These are phyloP conservation scores for Mesotaenium endlicherianum DNA, from an alignment of 139 green algal genomes.

Conservation along the genomic window DNA sequence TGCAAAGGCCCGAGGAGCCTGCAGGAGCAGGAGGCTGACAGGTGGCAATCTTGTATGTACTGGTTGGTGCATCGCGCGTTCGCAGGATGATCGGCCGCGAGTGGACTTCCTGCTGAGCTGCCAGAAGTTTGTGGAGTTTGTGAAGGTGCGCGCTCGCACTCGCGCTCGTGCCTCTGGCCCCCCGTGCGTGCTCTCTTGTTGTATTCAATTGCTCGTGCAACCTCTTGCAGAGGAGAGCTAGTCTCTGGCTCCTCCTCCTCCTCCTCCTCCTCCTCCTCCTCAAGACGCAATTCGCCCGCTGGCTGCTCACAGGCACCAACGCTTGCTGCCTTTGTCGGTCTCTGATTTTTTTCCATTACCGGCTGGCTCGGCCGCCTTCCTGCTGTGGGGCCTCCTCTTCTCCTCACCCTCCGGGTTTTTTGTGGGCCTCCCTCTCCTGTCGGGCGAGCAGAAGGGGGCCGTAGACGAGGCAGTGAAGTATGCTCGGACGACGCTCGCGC, in stretches of 20 bases:
- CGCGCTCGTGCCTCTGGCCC: no score
- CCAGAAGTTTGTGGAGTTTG: conserved; percentile 77
- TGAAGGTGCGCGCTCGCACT: no score
- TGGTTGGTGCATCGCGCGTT: no score
- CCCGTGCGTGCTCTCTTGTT: no score
- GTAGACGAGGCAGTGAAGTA: conserved; percentile 26
- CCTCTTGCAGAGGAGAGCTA: no score
- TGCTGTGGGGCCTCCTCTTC: not conserved
- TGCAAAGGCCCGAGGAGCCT: no score
- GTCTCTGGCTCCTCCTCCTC: no score
- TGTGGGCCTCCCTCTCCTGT: not conserved
- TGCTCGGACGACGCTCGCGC: conserved; percentile 23
- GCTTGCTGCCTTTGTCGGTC: not conserved
- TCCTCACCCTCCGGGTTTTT: not conserved
- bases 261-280: not conserved
- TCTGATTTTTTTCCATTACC: not conserved
- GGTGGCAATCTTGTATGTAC: no score
- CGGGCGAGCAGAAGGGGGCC: not conserved
- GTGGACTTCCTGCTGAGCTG: conserved; percentile 52
- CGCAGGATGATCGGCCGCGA: conserved; percentile 11
- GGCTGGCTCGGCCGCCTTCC: not conserved
- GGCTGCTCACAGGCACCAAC: no score
- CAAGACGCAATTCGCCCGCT: not conserved
- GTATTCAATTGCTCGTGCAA: no score
- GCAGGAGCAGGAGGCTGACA: no score